A percentile compares a stretch with the other conserved stretches of the same genome.
Conservation (phyloP, 2,329 filamentous ascomycete species). For the Penicillium sp. region DNA sequence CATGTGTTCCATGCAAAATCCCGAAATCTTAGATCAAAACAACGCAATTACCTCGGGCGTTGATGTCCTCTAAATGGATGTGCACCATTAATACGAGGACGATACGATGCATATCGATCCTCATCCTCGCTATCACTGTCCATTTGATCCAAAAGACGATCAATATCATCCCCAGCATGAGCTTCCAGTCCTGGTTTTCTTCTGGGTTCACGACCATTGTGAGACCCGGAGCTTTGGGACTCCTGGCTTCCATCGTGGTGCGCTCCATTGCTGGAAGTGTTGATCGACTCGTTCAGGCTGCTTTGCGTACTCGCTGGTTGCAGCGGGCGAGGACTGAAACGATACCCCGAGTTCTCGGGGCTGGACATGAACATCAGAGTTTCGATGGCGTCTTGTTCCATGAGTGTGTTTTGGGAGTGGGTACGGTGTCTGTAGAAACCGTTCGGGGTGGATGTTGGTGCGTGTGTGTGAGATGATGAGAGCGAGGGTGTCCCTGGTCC, state of each 20-base stretch:
- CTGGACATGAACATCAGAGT: constrained; percentile 53
- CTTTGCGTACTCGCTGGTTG: constrained; percentile 23
- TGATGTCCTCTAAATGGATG: constrained; percentile 9
- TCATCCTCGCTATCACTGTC: constrained; percentile 41
- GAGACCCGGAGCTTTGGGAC: constrained; percentile 21
- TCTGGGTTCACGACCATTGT: constrained; percentile 9
- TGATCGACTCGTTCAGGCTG: constrained; percentile 30
- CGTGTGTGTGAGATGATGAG: constrained; percentile 21
- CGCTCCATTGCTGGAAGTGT: constrained; percentile 8
- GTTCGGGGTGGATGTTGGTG: constrained; percentile 25
- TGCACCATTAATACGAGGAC: constrained; percentile 6
- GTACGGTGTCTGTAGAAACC: constrained; percentile 33
- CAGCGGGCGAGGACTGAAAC: constrained; percentile 36
- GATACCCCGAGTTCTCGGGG: constrained; percentile 49
- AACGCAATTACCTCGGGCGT: constrained; percentile 12
- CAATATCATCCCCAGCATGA: constrained; percentile 42
- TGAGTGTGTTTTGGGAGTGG: constrained; percentile 45
- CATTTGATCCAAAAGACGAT: constrained; percentile 45
- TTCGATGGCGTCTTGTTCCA: constrained; percentile 54
- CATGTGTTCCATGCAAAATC: not conserved
- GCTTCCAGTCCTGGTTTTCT: constrained; percentile 29
- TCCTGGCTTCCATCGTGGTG: constrained; percentile 14
- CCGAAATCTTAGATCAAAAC: not conserved
- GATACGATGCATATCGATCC: constrained; percentile 19
- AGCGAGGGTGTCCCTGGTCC: constrained; percentile 37